Percentiles rank a stretch among this genome's conserved stretches.
phyloP scores from a whole-genome alignment of 2,329 filamentous ascomycete species.

The Sphaerulina populicola region DNA sequence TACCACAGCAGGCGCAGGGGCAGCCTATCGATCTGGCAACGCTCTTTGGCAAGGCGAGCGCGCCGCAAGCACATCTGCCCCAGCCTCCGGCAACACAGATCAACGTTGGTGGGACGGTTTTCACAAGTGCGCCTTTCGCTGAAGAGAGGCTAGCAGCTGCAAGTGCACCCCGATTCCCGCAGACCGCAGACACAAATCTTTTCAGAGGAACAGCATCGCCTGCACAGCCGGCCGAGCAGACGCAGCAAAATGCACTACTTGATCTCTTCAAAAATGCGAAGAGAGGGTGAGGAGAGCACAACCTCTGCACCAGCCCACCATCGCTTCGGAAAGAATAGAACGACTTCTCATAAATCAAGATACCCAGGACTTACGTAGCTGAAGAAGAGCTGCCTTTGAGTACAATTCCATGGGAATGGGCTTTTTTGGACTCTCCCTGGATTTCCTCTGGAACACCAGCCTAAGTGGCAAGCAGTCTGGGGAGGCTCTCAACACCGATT shows the following conservation, averaged over 20 bases:
- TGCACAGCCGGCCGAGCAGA: constrained; percentile 3
- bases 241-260: constrained; percentile 24
- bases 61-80: not conserved
- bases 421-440: too few relatives aligned
- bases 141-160: constrained; percentile 7
- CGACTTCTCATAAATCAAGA: not conserved
- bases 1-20: constrained; percentile 38
- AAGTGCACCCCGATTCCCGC: constrained; percentile 5
- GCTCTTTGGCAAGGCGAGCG: constrained; percentile 19
- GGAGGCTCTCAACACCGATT: too few relatives aligned
- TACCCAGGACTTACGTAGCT: not conserved
- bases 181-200: constrained; percentile 22
- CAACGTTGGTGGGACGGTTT: constrained; percentile 2
- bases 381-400: not conserved
- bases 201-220: constrained; percentile 16
- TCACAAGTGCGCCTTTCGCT: constrained; percentile 3
- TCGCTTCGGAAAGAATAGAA: not conserved
- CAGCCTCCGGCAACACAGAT: constrained; percentile 6
- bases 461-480: too few relatives aligned
- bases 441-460: too few relatives aligned
- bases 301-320: not conserved
- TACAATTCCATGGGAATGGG: not conserved
- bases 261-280: constrained; percentile 27
- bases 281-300: not conserved
- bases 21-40: constrained; percentile 24